Conservation (phyloP, 495 filamentous ascomycete genomes). For the Penicillium herquei region DNA sequence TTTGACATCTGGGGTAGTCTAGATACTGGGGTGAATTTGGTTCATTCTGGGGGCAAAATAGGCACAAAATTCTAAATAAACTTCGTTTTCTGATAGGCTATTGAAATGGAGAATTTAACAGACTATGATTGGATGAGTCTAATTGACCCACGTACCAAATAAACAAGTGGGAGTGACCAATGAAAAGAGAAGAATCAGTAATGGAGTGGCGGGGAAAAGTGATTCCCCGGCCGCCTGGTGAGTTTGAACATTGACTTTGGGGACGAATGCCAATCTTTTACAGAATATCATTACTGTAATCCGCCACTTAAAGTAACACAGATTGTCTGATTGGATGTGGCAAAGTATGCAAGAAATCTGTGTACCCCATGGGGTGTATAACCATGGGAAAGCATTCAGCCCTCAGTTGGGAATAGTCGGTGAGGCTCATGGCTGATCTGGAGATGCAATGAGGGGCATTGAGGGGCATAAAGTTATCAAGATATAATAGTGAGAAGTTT, state of each 20-base stretch:
- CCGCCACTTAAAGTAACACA: neutral
- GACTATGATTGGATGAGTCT: slow-evolving; percentile 6
- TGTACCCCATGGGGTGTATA: slow-evolving; percentile 22
- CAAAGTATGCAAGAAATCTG: neutral
- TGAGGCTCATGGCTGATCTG: neutral
- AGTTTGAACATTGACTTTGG: neutral
- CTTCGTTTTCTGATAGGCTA: neutral
- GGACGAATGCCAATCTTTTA: neutral
- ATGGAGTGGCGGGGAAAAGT: slow-evolving; percentile 28
- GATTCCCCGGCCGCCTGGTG: slow-evolving; percentile 12
- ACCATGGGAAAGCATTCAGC: slow-evolving; percentile 28
- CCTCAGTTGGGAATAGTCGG: slow-evolving; percentile 8
- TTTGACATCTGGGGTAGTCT: neutral
- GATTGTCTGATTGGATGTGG: slow-evolving; percentile 3
- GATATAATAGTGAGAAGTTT: too few relatives aligned
- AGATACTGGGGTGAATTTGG: neutral
- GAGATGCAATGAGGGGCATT: neutral
- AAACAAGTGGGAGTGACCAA: slow-evolving; percentile 10
- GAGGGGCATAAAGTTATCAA: too few relatives aligned
- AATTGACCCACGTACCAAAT: slow-evolving; percentile 8
- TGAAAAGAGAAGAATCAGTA: neutral
- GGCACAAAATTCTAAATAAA: neutral
- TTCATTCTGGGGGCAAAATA: neutral
- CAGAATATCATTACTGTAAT: neutral
- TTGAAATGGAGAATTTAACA: neutral